A percentile compares a stretch with the other conserved stretches of the same genome.
phyloP scores from a whole-genome alignment of 768 basidiomycete genomes.

The Leucosporidium creatinivorum region DNA sequence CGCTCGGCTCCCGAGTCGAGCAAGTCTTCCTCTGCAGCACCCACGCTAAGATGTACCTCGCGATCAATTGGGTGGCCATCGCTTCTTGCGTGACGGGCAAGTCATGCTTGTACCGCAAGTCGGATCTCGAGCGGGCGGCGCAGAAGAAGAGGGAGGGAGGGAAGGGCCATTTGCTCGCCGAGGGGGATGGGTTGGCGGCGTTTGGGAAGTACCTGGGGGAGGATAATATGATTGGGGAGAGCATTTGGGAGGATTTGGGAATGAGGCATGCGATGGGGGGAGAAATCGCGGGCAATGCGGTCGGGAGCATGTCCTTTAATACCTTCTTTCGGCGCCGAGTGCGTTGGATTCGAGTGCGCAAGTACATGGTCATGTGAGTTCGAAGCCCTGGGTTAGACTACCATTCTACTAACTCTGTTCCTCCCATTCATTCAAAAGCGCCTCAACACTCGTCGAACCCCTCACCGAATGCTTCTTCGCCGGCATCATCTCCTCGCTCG shows the following conservation, averaged over 20 bases:
- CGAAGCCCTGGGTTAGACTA: no score
- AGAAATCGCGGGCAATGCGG: conserved; percentile 79
- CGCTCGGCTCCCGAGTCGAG: conserved; percentile 75
- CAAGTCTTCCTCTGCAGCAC: conserved; percentile 94
- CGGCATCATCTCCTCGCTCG: conserved; percentile 57
- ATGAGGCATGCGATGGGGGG: conserved; percentile 81
- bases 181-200: conserved; percentile 49
- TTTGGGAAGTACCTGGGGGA: conserved; percentile 90
- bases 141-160: conserved; percentile 37
- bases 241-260: conserved; percentile 87
- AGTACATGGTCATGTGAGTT: conserved; percentile 67
- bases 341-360: conserved; percentile 94
- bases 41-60: conserved; percentile 98
- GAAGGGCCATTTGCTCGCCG: conserved; percentile 9
- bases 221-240: conserved; percentile 92
- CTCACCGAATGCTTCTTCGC: conserved; percentile 79
- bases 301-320: conserved; percentile 75
- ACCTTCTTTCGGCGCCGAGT: conserved; percentile 85
- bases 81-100: conserved; percentile 98
- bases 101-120: conserved; percentile 85
- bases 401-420: neutral
- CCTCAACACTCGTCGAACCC: conserved; percentile 81
- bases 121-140: conserved; percentile 70
- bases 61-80: conserved; percentile 77
- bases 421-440: conserved; percentile 26